Evolutionary conservation across 257 asterid species (phyloP).

Genomic region (Solanum gandarillasii): DNA sequence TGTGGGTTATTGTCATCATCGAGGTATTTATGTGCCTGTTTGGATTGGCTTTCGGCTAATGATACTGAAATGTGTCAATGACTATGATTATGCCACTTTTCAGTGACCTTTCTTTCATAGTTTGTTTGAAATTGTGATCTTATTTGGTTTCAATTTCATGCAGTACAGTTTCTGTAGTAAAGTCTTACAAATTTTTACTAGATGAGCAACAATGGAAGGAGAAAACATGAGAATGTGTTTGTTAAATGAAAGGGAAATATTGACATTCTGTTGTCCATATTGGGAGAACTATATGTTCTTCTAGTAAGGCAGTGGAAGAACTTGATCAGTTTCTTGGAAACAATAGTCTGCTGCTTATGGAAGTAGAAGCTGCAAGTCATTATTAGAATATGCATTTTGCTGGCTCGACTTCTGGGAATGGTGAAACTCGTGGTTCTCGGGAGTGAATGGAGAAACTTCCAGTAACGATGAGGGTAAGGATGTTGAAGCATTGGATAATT

Average conservation of each 20-base stretch:
- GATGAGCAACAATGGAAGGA: neutral
- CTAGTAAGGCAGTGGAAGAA: neutral
- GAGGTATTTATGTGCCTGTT: neutral
- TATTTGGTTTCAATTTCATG: neutral
- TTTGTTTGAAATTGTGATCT: neutral
- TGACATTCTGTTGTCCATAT: neutral
- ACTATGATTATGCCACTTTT: neutral
- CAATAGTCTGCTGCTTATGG: neutral
- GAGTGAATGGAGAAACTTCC: neutral
- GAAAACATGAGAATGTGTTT: neutral
- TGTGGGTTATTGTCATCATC: neutral
- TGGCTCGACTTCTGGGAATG: neutral
- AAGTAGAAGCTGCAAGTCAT: neutral
- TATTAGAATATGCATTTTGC: neutral
- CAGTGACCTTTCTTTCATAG: neutral
- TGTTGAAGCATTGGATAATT: slow-evolving; percentile 16
- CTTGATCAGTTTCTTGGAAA: neutral
- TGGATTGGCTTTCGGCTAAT: neutral
- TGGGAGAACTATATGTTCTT: neutral
- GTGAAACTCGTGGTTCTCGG: neutral
- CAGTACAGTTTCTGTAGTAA: neutral
- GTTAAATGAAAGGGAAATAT: neutral
- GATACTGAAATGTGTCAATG: too few species aligned
- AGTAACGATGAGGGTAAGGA: neutral
- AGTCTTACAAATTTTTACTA: neutral